Base-by-base conservation (phyloP, 1,139 yeast species). In the Nadsonia starkeyi-henricii region DNA sequence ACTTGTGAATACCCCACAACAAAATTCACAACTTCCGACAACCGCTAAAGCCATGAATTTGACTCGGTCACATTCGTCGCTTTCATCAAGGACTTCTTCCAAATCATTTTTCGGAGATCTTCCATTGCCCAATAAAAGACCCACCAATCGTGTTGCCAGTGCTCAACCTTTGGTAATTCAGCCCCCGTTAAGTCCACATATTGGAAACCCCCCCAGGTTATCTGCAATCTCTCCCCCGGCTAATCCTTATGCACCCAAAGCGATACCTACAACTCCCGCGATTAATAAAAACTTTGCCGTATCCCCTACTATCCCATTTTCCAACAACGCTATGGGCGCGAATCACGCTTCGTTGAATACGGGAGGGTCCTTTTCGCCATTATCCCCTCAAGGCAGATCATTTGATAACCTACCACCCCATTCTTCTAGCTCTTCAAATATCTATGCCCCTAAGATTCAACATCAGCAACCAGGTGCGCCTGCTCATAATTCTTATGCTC, bases 171-270 rank as follows among this genome's bases (percentile, higher is more conserved):
- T n/a, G 5, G 17, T 33, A 7, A n/a, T 12, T 13, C 17, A 13
- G 20, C 20, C 28, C n/a, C 5, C 20, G 4, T 4, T 23, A 15
- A 20, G 28, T 41, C 26, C 43, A 4, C 43, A 7, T 13, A 18
- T 23, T 41, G 28, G 28, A 23, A 9, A 5, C 9, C 39, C 44
- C 15, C 41, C 43, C 3, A 49, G 49, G 2, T 20, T 18, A 20
- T 18, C 44, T 37, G 30, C 45, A 15, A 33, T 51, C 7, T 46
- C 51, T 17, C 46, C 50, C 30, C 50, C 53, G 19, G 55, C 49
- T 20, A 54, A 57, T 21, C 56, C 58, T 20, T 50, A 49, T 41
- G 53, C 51, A 8, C 48, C 56, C 2, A 42, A 50, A 2, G 45
- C 50, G 43, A 21, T 44, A 23, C 17, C 39, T 33, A 26, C 46